A percentile compares a stretch with the other conserved stretches of the same genome.
These are phyloP conservation scores for Lasiosphaeriaceae sp. DNA, from an alignment of 495 filamentous ascomycete species.

Conservation along the genomic window DNA sequence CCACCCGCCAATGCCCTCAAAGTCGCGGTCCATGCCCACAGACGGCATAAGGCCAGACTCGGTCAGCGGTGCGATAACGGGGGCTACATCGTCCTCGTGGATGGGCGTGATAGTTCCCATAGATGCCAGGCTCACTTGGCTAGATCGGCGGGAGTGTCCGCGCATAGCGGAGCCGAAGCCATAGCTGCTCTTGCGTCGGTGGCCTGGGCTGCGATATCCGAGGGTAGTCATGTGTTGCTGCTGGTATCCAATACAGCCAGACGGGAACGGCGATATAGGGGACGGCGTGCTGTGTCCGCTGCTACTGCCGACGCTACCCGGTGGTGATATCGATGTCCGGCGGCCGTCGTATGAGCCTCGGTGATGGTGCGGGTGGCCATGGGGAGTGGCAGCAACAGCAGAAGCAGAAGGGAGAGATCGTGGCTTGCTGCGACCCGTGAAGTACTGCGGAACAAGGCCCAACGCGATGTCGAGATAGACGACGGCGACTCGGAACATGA, in stretches of 20 bases:
- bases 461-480: slow-evolving; percentile 67
- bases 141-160: slow-evolving; percentile 31
- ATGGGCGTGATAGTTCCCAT: slow-evolving; percentile 31
- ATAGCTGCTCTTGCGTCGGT: slow-evolving; percentile 22
- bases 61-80: neutral
- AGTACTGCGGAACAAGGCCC: slow-evolving; percentile 55
- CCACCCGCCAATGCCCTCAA: slow-evolving; percentile 86
- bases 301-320: neutral
- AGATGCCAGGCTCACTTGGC: slow-evolving; percentile 25
- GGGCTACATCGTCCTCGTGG: slow-evolving; percentile 16
- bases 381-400: neutral
- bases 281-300: slow-evolving; percentile 13
- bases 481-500: slow-evolving; percentile 60
- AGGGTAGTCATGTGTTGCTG: neutral
- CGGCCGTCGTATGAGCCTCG: slow-evolving; percentile 2
- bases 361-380: neutral
- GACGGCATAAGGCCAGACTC: slow-evolving; percentile 37
- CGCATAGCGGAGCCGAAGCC: slow-evolving; percentile 33
- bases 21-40: slow-evolving; percentile 59
- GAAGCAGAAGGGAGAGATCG: neutral
- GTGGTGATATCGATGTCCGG: neutral
- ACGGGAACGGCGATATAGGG: slow-evolving; percentile 13
- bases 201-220: slow-evolving; percentile 8
- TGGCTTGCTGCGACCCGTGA: slow-evolving; percentile 36
- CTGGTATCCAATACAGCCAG: neutral